Conservation (phyloP, 1,139 yeast genomes). For the Arxiozyma telluris region DNA sequence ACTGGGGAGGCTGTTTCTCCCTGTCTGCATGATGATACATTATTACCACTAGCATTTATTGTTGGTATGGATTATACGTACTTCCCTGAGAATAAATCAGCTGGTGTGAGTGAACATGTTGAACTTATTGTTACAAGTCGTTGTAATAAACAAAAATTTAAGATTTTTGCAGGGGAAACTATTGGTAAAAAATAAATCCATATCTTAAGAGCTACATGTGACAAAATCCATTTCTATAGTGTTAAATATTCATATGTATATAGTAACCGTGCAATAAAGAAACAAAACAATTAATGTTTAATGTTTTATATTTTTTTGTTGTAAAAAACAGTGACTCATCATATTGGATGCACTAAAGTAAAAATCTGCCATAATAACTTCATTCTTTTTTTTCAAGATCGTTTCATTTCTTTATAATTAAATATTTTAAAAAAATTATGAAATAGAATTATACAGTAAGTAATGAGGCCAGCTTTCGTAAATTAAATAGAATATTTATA, state of each 20-base stretch:
- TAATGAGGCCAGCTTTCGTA: background rate
- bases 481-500: background rate
- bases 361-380: too few species aligned
- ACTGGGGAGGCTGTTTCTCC: background rate
- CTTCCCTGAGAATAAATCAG: conserved; percentile 9
- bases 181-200: background rate
- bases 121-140: conserved; percentile 10
- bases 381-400: background rate
- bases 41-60: conserved; percentile 14
- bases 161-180: conserved; percentile 3
- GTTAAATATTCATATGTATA: too few species aligned
- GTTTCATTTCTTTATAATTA: conserved; percentile 1
- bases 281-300: too few species aligned
- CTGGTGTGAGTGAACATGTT: conserved; percentile 10
- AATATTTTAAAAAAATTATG: background rate
- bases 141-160: conserved; percentile 6
- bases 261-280: too few species aligned
- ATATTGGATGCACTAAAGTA: too few species aligned
- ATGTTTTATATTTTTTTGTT: too few species aligned
- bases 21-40: conserved; percentile 15
- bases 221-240: background rate
- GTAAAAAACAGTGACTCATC: too few species aligned
- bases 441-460: conserved; percentile 1
- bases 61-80: conserved; percentile 17
- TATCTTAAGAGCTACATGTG: background rate